Evolutionary conservation across 305 asterid species (phyloP).

Genomic region (Solanum hybrid): DNA sequence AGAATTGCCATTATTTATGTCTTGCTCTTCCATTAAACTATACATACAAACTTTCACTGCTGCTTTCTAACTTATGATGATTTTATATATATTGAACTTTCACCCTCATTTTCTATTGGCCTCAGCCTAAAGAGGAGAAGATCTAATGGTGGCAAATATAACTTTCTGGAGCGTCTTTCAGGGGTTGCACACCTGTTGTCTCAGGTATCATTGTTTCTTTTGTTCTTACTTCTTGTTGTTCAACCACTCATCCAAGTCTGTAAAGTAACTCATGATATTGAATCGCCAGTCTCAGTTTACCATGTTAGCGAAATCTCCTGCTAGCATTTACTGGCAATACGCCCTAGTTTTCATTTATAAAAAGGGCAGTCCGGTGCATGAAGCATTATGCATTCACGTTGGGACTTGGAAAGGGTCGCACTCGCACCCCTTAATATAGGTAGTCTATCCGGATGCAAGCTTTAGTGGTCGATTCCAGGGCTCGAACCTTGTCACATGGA

Average conservation of each 20-base stretch:
- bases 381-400: neutral
- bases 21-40: neutral
- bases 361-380: neutral
- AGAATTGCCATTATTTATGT: neutral
- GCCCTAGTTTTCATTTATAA: too few relatives aligned
- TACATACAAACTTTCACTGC: neutral
- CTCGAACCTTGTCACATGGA: neutral
- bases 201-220: slow-evolving; percentile 31
- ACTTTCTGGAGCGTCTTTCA: slow-evolving; percentile 67
- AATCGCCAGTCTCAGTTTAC: neutral
- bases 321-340: neutral
- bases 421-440: neutral
- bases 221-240: neutral
- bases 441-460: neutral
- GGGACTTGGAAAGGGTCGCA: neutral
- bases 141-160: slow-evolving; percentile 42
- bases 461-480: neutral
- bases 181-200: slow-evolving; percentile 45
- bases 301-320: neutral
- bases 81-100: neutral
- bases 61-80: neutral
- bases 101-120: neutral
- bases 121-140: slow-evolving; percentile 74
- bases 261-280: neutral
- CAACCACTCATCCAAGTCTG: neutral